phyloP scores from a whole-genome alignment of 306 rosid species.

The Cucumis melo region DNA sequence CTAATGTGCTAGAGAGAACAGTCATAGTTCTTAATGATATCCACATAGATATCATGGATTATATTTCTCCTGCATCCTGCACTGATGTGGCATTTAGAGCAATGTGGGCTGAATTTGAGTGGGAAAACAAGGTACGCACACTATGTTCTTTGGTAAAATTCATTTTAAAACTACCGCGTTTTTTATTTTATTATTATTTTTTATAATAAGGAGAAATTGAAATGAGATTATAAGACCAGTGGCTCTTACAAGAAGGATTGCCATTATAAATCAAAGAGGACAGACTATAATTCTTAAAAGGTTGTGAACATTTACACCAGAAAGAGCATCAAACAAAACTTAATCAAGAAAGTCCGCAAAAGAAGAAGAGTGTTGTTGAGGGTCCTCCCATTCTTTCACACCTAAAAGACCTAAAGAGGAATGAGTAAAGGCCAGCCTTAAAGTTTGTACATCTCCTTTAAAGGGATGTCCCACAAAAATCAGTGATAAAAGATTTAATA shows the following conservation, averaged over 20 bases:
- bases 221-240: neutral
- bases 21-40: conserved; percentile 96
- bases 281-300: neutral
- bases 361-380: neutral
- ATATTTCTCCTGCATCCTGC: conserved; percentile 94
- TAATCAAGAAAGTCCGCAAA: neutral
- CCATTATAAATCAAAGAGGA: neutral
- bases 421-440: neutral
- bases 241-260: neutral
- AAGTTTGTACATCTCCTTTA: neutral
- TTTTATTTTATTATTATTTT: no score
- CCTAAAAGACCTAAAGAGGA: neutral
- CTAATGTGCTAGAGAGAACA: conserved; percentile 80
- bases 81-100: conserved; percentile 87
- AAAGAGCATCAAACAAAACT: neutral
- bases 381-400: neutral
- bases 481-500: neutral
- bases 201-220: neutral
- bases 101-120: conserved; percentile 99
- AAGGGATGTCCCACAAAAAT: neutral
- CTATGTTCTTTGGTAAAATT: conserved; percentile 6
- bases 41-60: conserved; percentile 99
- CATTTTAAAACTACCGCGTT: neutral
- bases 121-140: conserved; percentile 88
- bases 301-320: neutral